phyloP scores from a whole-genome alignment of 2,329 filamentous ascomycete species.

The Ophiocordyceps robertsii region DNA sequence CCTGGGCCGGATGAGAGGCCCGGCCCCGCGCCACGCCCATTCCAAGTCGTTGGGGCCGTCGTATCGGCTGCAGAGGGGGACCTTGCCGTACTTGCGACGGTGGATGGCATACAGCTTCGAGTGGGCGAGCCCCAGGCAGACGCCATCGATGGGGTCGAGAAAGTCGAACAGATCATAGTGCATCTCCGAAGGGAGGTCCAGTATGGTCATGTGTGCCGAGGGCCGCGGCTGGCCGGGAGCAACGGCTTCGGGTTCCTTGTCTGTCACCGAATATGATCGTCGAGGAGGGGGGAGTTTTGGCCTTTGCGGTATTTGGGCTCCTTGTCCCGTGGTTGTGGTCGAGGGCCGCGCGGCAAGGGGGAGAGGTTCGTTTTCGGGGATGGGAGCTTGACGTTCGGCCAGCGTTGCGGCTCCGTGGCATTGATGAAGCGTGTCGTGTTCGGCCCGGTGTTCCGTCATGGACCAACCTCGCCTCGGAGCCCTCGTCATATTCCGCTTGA shows the following conservation, averaged over 20 bases:
- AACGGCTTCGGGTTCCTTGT: conserved; percentile 41
- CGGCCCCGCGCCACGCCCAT: conserved; percentile 47
- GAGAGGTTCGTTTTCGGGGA: conserved; percentile 19
- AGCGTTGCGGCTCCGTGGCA: conserved; percentile 10
- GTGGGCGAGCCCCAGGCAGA: conserved; percentile 46
- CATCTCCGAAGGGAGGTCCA: conserved; percentile 43
- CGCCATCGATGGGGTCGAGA: conserved; percentile 51
- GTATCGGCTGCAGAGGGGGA: conserved; percentile 44
- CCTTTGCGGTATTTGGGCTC: conserved; percentile 12
- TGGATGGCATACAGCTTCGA: conserved; percentile 45
- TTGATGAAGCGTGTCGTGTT: conserved; percentile 10
- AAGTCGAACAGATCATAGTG: conserved; percentile 48
- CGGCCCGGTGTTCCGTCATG: conserved; percentile 28
- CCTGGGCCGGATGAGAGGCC: conserved; percentile 23
- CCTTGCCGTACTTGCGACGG: conserved; percentile 37
- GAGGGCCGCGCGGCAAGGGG: conserved; percentile 5
- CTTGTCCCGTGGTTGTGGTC: conserved; percentile 6
- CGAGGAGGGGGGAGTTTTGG: conserved; percentile 32
- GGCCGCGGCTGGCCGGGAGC: conserved; percentile 31
- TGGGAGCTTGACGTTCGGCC: conserved; percentile 14
- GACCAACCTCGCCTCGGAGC: conserved; percentile 32
- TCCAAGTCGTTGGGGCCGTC: conserved; percentile 49
- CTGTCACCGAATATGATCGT: conserved; percentile 47
- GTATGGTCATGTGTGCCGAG: conserved; percentile 30
- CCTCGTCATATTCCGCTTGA: conserved; percentile 21